Evolutionary conservation across 805 yeast species (phyloP), one percentile per base, ranked within the genome.

Genomic region (Teunomyces barrocoloradensis): DNA sequence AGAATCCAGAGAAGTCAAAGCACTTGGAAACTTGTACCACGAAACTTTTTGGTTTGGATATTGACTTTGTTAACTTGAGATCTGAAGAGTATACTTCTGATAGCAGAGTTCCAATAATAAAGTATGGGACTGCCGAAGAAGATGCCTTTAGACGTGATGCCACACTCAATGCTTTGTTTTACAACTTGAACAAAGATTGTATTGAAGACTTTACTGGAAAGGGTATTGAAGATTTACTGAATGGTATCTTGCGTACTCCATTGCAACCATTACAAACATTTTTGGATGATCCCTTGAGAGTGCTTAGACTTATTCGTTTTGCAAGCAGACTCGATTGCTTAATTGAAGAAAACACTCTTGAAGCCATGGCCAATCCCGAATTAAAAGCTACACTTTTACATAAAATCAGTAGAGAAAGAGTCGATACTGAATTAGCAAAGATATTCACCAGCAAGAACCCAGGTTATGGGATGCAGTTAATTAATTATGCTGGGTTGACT

Each of bases 1-100:
- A 84, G 63, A 94, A 95, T 65, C 99, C 99, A 0, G 97, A 88
- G 53, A 92, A 91, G 64, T 87, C 96, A 1, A 95, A 94, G 68
- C 99, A 94, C 70, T 71, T 94, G 56, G 99, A 94, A 58, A 95
- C 99, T 1, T 95, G 97, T 36, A 94, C 97, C 3, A 90, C 97
- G 1, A 87, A 83, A 58, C 66, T 94, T 9, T 88, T 78, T 59
- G 95, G 84, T 1, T 63, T 85, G n/a, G 96, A 89, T 58, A 80
- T 94, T 45, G 99, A 94, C 68, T 89, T 94, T 63, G 99, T 95
- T 43, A 92, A 92, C 64, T 73, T 94, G 53, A 73, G 99, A 53
- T 83, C 85, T 33, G 99, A 94, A 61, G 86, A 81, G 57, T 94
- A 94, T 60, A 82, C 96, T 0, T 81, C 78, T 18, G 84, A 85